phyloP scores from a whole-genome alignment of 805 yeast genomes.

The Yueomyces sp. region DNA sequence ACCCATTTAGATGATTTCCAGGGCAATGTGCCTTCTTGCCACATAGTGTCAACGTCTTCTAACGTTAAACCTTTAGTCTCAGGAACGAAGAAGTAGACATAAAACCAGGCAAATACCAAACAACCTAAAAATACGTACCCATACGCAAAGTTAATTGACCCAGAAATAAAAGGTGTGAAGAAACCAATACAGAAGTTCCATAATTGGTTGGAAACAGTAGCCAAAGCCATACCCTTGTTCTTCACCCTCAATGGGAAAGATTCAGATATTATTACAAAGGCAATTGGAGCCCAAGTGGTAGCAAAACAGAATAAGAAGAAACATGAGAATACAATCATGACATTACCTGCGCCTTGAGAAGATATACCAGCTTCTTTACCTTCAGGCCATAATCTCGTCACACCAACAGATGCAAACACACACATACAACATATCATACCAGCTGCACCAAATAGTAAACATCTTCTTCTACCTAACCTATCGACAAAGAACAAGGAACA shows the following conservation, averaged over 20 bases:
- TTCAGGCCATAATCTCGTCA: slow-evolving; percentile 25
- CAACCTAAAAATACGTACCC: slow-evolving; percentile 52
- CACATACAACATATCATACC: slow-evolving; percentile 31
- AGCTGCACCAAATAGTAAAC: slow-evolving; percentile 31
- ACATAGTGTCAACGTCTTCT: slow-evolving; percentile 63
- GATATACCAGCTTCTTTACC: slow-evolving; percentile 28
- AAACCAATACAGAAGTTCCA: slow-evolving; percentile 55
- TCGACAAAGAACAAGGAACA: slow-evolving; percentile 36
- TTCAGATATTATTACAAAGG: slow-evolving; percentile 47
- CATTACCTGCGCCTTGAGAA: slow-evolving; percentile 45
- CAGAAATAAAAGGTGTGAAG: slow-evolving; percentile 56
- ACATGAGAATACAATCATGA: slow-evolving; percentile 55
- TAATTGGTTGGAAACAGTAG: slow-evolving; percentile 45
- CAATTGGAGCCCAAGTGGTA: slow-evolving; percentile 57
- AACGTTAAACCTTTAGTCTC: slow-evolving; percentile 68
- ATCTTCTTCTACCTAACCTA: slow-evolving; percentile 34
- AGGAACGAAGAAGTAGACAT: slow-evolving; percentile 53
- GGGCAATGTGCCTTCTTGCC: slow-evolving; percentile 25
- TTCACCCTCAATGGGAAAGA: slow-evolving; percentile 56
- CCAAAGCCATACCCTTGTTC: slow-evolving; percentile 39
- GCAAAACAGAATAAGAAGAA: slow-evolving; percentile 56
- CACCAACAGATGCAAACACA: slow-evolving; percentile 44
- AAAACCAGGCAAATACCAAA: slow-evolving; percentile 38
- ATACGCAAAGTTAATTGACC: slow-evolving; percentile 48
- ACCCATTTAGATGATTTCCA: slow-evolving; percentile 35